Base-by-base conservation (phyloP, 257 asterid species). In the Nemophila menziesii region DNA sequence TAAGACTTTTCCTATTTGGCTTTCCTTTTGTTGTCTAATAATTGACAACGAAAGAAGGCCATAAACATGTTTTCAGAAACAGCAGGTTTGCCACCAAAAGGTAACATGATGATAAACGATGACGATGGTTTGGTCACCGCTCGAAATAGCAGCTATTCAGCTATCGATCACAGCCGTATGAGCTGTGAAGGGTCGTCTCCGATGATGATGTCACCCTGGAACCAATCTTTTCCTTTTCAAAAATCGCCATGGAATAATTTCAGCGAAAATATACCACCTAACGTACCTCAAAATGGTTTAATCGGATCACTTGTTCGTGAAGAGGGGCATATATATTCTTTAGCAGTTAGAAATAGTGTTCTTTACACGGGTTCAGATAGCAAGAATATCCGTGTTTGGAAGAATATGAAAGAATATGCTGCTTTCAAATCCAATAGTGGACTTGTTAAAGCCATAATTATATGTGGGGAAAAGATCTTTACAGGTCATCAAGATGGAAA, bases 401-500 rank as follows among this genome's bases (percentile, higher is more conserved):
- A 64, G 8, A 36, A 60, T 54, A 45, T 64, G 63, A 26, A 56
- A 19, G 75, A 72, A 58, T 67, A 55, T 27, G 16, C 74, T 1
- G 70, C 74, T 8, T 75, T 72, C 60, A 79, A 75, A 39, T 69
- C 79, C 44, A 64, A 41, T 51, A 66, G 77, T 43, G 86, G 79
- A 17, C 69, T 79, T 12, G 77, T 79, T 3, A 79, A 79, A 54
- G 79, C 85, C 20, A 75, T 79, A 15, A 42, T 79, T 13, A 57
- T 79, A 39, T 58, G 58, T 42, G 70, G 56, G 5, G 72, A 69
- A 44, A 54, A 47, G 36, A 59, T 75, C 7, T 78, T 71, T 68
- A 71, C 85, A 1, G 92, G 79, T 22, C 90, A 78, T 15, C 84
- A 78, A 40, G 89, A 78, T 50, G 84, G 84, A 0, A 78, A 67